Base-by-base conservation (phyloP, 306 rosid species). In the Senna tora region DNA sequence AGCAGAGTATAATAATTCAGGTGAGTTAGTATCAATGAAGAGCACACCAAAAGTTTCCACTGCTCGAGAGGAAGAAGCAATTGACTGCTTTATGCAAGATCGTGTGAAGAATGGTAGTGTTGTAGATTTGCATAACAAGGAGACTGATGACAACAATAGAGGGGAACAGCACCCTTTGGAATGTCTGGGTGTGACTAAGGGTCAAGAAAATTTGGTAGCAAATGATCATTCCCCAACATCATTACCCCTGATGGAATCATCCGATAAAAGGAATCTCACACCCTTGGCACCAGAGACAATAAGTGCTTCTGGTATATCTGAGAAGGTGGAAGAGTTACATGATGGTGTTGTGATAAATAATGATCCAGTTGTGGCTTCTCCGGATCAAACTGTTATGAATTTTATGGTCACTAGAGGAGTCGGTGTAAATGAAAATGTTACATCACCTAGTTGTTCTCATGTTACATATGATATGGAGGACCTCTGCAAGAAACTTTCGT, bases 381-480 rank as follows among this genome's bases (percentile, higher is more conserved):
- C 60, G 61, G 90, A 82, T 55, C 85, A 77, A 64, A 77, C 73
- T 71, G 84, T 77, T 53, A 73, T 60, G 56, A 79, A 86, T 38
- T 67, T 59, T 79, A 82, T 47, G 41, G 82, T 83, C 69, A 65
- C 85, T 78, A 80, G 67, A 47, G 66, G 75, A 61, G 76, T 55
- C 53, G 49, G 72, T 41, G 52, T 72, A 61, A 87, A 77, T 65
- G 96, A 82, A 77, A 72, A 72, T 15, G 54, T 69, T 75, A 77
- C 83, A 65, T 79, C 90, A 77, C 91, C 89, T 81, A 76, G 83
- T 66, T 71, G 84, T 82, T 83, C 88, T 69, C 91, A 79, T 82
- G 86, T 85, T 67, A 86, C 87, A 79, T 82, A 85, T 59, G 96
- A 81, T 67, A 69, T 82, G 72, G 92, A 86, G 65, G 86, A 82